These are phyloP conservation scores for Musa acuminata DNA, from an alignment of 176 grass and related monocot species.

Conservation along the genomic window DNA sequence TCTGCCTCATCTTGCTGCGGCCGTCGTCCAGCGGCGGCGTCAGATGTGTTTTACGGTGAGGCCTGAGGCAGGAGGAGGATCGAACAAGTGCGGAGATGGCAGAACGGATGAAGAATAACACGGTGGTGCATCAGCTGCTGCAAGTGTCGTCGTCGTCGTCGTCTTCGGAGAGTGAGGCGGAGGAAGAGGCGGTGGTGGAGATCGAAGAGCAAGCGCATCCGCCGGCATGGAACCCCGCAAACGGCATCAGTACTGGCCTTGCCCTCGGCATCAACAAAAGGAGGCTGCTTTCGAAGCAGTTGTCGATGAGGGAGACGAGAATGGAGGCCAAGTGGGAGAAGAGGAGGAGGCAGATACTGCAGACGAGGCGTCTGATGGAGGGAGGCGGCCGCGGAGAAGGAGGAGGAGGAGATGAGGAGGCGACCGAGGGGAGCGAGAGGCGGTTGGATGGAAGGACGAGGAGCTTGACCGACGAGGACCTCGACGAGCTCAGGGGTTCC, in stretches of 20 bases:
- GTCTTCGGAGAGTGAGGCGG: conserved; percentile 5
- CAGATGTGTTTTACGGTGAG: not conserved
- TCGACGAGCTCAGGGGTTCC: conserved; percentile 10
- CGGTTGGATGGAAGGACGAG: not conserved
- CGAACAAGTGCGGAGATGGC: not conserved
- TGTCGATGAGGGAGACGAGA: conserved; percentile 9
- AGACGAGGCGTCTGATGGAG: not conserved
- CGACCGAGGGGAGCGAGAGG: not conserved
- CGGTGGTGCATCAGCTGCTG: conserved; percentile 1
- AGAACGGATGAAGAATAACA: not conserved
- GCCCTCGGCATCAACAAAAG: not conserved
- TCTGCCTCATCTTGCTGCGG: not conserved
- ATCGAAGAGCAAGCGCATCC: not conserved
- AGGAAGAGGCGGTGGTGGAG: not conserved
- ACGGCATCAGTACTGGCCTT: not conserved
- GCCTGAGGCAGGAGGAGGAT: not conserved
- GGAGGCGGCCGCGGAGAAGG: not conserved
- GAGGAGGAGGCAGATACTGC: not conserved
- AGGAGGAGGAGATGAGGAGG: not conserved
- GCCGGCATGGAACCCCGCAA: not conserved
- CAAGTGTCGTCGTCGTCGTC: not conserved
- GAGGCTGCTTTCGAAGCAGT: conserved; percentile 5
- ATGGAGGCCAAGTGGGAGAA: conserved; percentile 14
- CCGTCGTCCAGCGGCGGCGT: not conserved
- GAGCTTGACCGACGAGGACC: conserved; percentile 10